Evolutionary conservation across 495 filamentous ascomycete species (phyloP).

Genomic region (Lasiosphaeria miniovina): DNA sequence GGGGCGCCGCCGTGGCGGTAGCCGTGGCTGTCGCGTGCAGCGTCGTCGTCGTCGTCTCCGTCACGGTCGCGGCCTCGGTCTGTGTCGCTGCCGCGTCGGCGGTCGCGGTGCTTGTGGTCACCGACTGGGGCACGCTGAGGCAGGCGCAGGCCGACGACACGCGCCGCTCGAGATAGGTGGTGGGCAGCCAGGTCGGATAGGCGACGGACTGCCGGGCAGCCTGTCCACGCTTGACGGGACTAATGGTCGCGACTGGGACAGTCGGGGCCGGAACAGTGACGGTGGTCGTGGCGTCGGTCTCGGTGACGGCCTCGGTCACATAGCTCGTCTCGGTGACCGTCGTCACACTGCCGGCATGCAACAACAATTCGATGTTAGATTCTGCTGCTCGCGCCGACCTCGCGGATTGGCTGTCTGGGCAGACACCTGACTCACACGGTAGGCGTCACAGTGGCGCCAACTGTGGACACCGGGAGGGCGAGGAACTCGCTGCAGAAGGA

Average conservation of each 20-base stretch:
- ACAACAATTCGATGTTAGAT: neutral
- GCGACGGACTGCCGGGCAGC: neutral
- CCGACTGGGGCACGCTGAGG: conserved; percentile 10
- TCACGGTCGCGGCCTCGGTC: conserved; percentile 4
- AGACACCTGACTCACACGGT: neutral
- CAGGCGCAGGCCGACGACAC: conserved; percentile 15
- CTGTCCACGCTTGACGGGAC: conserved; percentile 3
- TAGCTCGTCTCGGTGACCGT: conserved; percentile 9
- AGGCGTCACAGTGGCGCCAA: conserved; percentile 2
- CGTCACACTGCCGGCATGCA: neutral
- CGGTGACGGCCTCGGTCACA: conserved; percentile 4
- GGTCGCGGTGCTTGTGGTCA: conserved; percentile 8
- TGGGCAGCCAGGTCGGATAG: conserved; percentile 13
- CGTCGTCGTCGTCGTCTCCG: conserved; percentile 6
- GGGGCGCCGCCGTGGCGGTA: conserved; percentile 7
- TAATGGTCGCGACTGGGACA: neutral
- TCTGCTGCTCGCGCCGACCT: neutral
- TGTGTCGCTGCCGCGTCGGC: neutral
- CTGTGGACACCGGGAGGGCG: conserved; percentile 2
- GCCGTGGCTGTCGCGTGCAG: conserved; percentile 7
- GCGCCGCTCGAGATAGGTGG: conserved; percentile 2
- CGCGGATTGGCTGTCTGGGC: neutral
- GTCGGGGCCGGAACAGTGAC: conserved; percentile 7
- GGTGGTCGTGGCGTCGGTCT: conserved; percentile 1
- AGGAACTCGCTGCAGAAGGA: conserved; percentile 10